Percentiles rank a stretch among this genome's conserved stretches.
Conservation (phyloP, 169 alveolate species). For the Plasmodium knowlesi region DNA sequence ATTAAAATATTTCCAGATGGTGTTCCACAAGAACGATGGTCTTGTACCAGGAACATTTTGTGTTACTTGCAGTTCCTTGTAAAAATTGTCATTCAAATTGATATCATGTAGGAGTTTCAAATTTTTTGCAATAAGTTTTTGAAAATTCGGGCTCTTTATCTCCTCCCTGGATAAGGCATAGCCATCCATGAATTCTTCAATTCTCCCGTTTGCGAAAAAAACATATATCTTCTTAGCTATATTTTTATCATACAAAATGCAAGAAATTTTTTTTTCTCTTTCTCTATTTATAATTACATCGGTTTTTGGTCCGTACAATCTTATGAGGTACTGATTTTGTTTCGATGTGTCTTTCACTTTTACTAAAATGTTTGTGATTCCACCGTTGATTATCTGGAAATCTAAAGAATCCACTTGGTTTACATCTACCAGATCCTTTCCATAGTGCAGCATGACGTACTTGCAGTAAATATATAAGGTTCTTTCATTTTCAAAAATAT, state of each 20-base stretch:
- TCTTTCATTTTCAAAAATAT: conserved; percentile 47
- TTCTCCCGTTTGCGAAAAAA: conserved; percentile 79
- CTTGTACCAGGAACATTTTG: conserved; percentile 37
- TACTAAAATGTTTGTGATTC: conserved; percentile 80
- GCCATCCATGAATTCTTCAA: conserved; percentile 86
- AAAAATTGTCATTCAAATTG: conserved; percentile 70
- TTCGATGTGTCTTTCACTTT: conserved; percentile 76
- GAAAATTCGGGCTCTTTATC: conserved; percentile 64
- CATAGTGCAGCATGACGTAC: conserved; percentile 56
- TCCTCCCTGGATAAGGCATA: conserved; percentile 79
- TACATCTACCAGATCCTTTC: conserved; percentile 39
- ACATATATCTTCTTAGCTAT: conserved; percentile 81
- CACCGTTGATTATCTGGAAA: conserved; percentile 76
- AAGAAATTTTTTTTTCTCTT: conserved; percentile 78
- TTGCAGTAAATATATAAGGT: conserved; percentile 44
- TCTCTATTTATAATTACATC: conserved; percentile 79
- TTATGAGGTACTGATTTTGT: conserved; percentile 70
- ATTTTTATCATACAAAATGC: conserved; percentile 74
- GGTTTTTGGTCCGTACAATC: conserved; percentile 83
- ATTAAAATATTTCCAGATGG: conserved; percentile 80
- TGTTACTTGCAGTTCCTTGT: conserved; percentile 37
- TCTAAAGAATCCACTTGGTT: conserved; percentile 9
- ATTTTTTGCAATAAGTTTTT: conserved; percentile 77
- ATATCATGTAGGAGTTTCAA: conserved; percentile 74
- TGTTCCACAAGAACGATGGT: conserved; percentile 79